Base-by-base conservation (phyloP, 148 eudicot species). In the Persicaria tinctoria region DNA sequence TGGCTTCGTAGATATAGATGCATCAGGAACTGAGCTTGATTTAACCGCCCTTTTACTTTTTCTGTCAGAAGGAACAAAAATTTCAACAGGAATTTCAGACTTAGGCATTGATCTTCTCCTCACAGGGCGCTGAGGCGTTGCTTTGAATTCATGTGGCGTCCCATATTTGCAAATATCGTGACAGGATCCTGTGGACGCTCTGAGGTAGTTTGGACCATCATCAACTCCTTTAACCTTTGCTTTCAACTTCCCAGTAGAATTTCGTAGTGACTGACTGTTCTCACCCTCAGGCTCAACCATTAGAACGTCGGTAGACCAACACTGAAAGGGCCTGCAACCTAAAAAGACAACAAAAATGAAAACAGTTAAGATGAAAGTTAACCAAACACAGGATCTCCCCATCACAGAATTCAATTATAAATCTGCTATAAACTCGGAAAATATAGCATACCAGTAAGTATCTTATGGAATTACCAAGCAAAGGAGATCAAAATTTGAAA, bases 131-230 rank as follows among this genome's bases (percentile, higher is more conserved):
- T 75, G 50, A 18, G 83, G 77, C 80, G 87, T 90, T 44, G 72
- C 77, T 76, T 82, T 87, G 63, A 79, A 76, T 72, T 54, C 79
- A 72, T 84, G 87, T 64, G 84, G 80, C 54, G 47, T 82, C 13
- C 92, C 96, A 60, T 82, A 83, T 81, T 92, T 92, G 82, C 98
- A 95, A 60, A 82, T 73, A 77, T 92, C 98, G 76, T 90, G 96
- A 73, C 98, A 92, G 54, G 98, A 95, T 69, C 97, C 97, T 57
- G 89, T 84, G 17, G 95, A 87, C 53, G 97, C 87, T 85, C 90
- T 85, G 63, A 94, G 97, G 81, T 90, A 89, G 76, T 80, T 82
- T 12, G 98, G 92, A 73, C 81, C 73, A 7, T 47, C 60, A 66
- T 51, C 76, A 70, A 57, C 73, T 32, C 56, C 78, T 70, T 78